Evolutionary conservation across 2,329 filamentous ascomycete species (phyloP).

Genomic region (Samsoniella hepiali): DNA sequence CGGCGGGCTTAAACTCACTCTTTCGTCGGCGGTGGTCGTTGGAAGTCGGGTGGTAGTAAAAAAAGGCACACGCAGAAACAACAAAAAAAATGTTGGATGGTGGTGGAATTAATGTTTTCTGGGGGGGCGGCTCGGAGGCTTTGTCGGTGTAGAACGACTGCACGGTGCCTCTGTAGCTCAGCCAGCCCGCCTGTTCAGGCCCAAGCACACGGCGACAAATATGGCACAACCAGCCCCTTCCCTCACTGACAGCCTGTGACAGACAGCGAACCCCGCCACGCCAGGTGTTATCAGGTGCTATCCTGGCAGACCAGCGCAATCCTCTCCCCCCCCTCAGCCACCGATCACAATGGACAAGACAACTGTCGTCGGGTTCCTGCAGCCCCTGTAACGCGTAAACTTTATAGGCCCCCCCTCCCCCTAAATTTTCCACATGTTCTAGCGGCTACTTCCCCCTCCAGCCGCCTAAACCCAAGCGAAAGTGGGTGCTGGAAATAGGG

Average conservation of each 20-base stretch:
- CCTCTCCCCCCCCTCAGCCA: not conserved
- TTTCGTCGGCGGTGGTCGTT: conserved; percentile 12
- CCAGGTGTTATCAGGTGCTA: too few species aligned
- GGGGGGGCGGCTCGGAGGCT: not conserved
- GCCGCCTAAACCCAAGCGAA: not conserved
- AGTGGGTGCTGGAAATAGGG: conserved; percentile 15
- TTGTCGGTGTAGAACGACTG: conserved; percentile 10
- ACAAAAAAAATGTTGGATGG: conserved; percentile 17
- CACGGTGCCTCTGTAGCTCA: not conserved
- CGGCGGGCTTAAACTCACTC: conserved; percentile 16
- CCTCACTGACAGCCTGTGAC: not conserved
- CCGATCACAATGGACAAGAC: not conserved
- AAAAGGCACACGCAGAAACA: conserved; percentile 2
- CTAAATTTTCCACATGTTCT: not conserved
- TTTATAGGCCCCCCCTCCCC: not conserved
- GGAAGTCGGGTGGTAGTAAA: not conserved
- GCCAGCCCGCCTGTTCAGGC: not conserved
- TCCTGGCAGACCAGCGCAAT: too few species aligned
- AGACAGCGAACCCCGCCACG: not conserved
- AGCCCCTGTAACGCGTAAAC: not conserved
- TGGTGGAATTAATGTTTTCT: conserved; percentile 16
- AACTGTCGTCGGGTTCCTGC: not conserved
- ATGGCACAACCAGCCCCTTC: not conserved
- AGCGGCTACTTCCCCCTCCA: not conserved
- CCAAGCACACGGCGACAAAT: not conserved